Conservation (phyloP, 768 basidiomycete species). For the Leccinum longicurvipes region DNA sequence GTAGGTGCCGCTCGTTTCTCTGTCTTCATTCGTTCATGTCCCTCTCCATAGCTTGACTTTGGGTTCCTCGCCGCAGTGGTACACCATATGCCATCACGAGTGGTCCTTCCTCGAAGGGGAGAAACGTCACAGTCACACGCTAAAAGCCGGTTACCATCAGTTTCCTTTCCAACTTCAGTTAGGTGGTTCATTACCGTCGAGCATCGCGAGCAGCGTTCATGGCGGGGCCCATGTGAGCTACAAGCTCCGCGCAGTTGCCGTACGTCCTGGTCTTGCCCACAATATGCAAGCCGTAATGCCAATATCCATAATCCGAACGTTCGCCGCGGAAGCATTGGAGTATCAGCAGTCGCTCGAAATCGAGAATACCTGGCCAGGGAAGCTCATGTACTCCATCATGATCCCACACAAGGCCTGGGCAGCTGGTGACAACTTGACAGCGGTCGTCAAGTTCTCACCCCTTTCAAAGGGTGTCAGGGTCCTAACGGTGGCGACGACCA, state of each 20-base stretch:
- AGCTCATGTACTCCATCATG: constrained; percentile 93
- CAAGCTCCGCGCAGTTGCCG: constrained; percentile 84
- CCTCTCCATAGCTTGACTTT: constrained; percentile 17
- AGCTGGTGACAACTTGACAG: constrained; percentile 79
- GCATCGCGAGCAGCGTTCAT: constrained; percentile 50
- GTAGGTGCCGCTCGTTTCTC: constrained; percentile 40
- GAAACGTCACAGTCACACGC: constrained; percentile 74
- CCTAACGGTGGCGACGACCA: constrained; percentile 56
- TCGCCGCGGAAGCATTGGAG: constrained; percentile 81
- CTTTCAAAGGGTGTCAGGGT: constrained; percentile 81
- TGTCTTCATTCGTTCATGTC: background rate
- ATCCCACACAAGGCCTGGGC: constrained; percentile 96
- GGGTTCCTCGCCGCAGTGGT: constrained; percentile 43
- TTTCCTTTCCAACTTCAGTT: constrained; percentile 91
- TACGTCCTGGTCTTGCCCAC: constrained; percentile 67
- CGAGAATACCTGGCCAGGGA: constrained; percentile 96
- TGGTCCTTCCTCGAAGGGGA: constrained; percentile 92
- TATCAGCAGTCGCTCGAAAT: constrained; percentile 95
- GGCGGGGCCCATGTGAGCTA: constrained; percentile 75
- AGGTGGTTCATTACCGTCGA: constrained; percentile 82
- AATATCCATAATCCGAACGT: constrained; percentile 69
- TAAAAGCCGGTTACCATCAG: constrained; percentile 92
- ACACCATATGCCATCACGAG: constrained; percentile 74
- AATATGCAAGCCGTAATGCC: constrained; percentile 63
- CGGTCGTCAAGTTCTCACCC: constrained; percentile 83